Percentiles rank a stretch among this genome's conserved stretches.
Evolutionary conservation across 257 asterid species (phyloP).

Genomic region (Salvia rosmarinus): DNA sequence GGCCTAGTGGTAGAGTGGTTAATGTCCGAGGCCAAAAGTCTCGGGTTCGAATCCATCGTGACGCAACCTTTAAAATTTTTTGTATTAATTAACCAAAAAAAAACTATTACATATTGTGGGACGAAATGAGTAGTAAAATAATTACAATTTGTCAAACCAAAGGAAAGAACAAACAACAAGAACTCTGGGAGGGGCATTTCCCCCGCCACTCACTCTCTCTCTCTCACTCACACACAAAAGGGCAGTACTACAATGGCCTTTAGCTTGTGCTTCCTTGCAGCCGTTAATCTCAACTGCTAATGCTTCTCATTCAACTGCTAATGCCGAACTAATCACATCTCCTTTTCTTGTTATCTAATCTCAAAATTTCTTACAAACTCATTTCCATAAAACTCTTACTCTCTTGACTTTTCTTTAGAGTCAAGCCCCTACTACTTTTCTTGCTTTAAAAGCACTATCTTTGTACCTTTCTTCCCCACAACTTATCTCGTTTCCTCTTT

Average conservation of each 20-base stretch:
- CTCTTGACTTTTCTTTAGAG: constrained; percentile 29
- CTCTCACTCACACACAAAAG: constrained; percentile 19
- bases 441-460: constrained; percentile 46
- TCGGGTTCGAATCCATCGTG: no score
- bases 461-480: constrained; percentile 40
- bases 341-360: constrained; percentile 55
- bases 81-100: no score
- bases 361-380: neutral
- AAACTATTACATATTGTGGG: no score
- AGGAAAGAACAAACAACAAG: neutral
- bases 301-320: constrained; percentile 50
- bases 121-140: no score
- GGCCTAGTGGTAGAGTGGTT: no score
- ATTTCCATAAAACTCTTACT: constrained; percentile 11
- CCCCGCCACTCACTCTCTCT: neutral
- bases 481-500: constrained; percentile 37
- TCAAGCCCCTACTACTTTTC: constrained; percentile 37
- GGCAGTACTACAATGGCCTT: constrained; percentile 54
- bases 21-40: no score
- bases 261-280: constrained; percentile 53
- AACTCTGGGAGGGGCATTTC: no score
- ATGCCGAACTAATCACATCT: constrained; percentile 54
- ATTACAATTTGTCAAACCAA: neutral
- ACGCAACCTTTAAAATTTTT: no score
- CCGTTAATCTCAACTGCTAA: constrained; percentile 59